Base-by-base conservation (phyloP, 768 basidiomycete genomes). In the Suillus brevipes region DNA sequence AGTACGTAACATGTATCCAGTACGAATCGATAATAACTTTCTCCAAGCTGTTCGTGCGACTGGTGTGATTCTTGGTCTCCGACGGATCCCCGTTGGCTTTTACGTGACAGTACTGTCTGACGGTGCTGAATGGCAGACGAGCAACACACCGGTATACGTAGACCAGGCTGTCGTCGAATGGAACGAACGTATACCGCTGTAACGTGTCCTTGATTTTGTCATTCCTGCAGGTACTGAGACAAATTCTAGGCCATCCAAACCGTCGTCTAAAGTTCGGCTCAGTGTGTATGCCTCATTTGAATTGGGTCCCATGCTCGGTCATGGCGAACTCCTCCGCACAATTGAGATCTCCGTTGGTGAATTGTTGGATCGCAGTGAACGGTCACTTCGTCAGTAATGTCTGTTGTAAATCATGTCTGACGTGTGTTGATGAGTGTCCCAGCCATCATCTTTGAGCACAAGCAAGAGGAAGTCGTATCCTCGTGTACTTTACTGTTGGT, bases 51-150 rank as follows among this genome's bases (percentile, higher is more conserved):
- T 70, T 40, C 69, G 59, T 2, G 65, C 55, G 13, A 62, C 63
- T 10, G 34, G 63, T 58, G 18, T 71, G 12, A 3, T 20, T 10
- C 28, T 25, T 34, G 65, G 64, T 63, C 43, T 66, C 18, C 28
- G 16, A 2, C 60, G 56, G 2, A 60, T 66, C 6, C 70, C 69
- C 5, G 34, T 58, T 5, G 70, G 69, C 6, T 64, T 70, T 20
- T 65, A 61, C 42, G 53, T 69, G 16, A 12, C 4, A 8, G 12
- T 65, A 20, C 10, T 18, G 18, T 4, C 42, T 0, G 40, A 49
- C 0, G 14, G n/a, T 7, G 2, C 31, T 10, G 25, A 43, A 50
- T 52, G 2, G 8, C 59, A 60, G 37, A 65, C 64, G 1, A 14
- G 3, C 18, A 65, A 31, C 28, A 65, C 61, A 36, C 28, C 49